These are phyloP conservation scores for Phytophthora pisi DNA, from an alignment of 352 stramenopile genomes.

Conservation along the genomic window DNA sequence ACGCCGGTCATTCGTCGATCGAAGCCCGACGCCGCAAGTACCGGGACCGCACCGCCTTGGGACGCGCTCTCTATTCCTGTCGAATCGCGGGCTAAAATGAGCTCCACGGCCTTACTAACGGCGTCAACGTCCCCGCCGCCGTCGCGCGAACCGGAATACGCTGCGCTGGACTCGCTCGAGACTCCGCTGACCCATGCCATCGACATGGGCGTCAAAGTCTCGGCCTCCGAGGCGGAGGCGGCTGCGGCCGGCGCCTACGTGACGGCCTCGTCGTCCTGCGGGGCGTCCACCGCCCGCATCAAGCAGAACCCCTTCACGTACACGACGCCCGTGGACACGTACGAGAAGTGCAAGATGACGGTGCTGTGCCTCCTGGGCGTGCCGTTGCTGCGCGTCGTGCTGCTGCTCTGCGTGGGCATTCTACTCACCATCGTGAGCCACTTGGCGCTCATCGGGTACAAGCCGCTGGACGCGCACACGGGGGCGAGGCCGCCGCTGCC, in stretches of 20 bases:
- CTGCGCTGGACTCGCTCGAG: constrained; percentile 20
- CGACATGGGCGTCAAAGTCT: constrained; percentile 35
- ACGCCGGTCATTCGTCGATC: constrained; percentile 23
- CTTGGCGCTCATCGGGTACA: constrained; percentile 59
- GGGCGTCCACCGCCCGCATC: constrained; percentile 1
- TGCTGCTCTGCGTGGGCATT: constrained; percentile 46
- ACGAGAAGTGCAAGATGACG: constrained; percentile 66
- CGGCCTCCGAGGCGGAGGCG: constrained; percentile 19
- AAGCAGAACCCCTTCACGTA: constrained; percentile 70
- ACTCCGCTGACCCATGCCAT: constrained; percentile 22
- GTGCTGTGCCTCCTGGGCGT: constrained; percentile 60
- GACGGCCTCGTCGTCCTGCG: constrained; percentile 29
- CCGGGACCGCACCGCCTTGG: background rate
- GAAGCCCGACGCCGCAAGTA: constrained; percentile 6
- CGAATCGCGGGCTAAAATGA: constrained; percentile 26
- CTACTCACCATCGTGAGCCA: constrained; percentile 48
- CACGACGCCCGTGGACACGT: constrained; percentile 53
- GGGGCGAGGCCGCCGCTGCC: constrained; percentile 38
- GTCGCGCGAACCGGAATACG: constrained; percentile 21
- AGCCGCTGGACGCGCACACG: constrained; percentile 42
- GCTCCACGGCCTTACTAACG: constrained; percentile 30
- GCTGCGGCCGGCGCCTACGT: constrained; percentile 27
- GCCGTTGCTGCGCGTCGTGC: constrained; percentile 56
- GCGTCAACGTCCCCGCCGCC: constrained; percentile 30
- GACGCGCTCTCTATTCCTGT: constrained; percentile 19